Conservation (phyloP, 176 grass and related monocot species). For the Raddia distichophylla region DNA sequence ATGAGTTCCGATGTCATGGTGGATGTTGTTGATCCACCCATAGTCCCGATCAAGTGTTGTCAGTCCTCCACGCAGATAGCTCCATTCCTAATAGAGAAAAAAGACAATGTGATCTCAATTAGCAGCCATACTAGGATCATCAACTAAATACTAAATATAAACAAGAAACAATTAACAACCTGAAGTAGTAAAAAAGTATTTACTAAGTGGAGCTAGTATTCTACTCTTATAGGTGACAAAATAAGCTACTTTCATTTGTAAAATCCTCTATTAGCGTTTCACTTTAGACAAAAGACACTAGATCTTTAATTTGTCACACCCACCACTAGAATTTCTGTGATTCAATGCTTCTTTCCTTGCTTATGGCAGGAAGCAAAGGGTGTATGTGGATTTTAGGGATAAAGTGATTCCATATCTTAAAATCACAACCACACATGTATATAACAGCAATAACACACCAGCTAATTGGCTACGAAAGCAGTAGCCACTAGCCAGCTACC, state of each 20-base stretch:
- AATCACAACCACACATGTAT: slow-evolving; percentile 28
- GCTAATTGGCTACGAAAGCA: background rate
- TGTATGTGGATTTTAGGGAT: background rate
- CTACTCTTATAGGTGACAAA: background rate
- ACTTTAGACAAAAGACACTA: background rate
- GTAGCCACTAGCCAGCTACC: background rate
- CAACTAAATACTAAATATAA: slow-evolving; percentile 1
- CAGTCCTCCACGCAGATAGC: slow-evolving; percentile 88
- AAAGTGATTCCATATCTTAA: background rate
- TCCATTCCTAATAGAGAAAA: slow-evolving; percentile 72
- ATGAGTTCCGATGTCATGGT: slow-evolving; percentile 97
- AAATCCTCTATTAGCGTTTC: slow-evolving; percentile 15
- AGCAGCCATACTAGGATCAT: background rate
- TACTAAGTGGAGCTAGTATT: background rate
- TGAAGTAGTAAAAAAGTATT: slow-evolving; percentile 20
- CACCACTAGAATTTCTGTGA: slow-evolving; percentile 6
- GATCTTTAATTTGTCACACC: slow-evolving; percentile 7
- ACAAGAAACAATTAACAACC: background rate
- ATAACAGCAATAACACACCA: background rate
- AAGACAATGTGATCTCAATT: slow-evolving; percentile 30
- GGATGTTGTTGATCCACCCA: slow-evolving; percentile 88
- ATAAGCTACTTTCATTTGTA: slow-evolving; percentile 18
- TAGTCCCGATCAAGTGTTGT: slow-evolving; percentile 94
- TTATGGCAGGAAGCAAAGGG: background rate
- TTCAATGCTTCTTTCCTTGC: background rate